phyloP scores from a whole-genome alignment of 1,284 basidiomycete genomes.

The Ganoderma resinaceum region DNA sequence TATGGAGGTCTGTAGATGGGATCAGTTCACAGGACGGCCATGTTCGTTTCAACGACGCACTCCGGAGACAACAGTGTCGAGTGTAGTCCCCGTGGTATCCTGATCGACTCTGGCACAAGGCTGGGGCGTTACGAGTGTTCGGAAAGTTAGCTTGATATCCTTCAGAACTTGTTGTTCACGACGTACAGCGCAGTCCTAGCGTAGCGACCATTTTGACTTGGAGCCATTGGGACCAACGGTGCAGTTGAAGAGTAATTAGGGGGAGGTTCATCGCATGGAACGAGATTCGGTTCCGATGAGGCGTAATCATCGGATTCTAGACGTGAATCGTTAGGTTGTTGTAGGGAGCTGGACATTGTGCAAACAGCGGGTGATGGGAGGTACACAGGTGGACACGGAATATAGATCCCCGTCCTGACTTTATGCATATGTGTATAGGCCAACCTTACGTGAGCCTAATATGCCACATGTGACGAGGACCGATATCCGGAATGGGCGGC shows the following conservation, averaged over 20 bases:
- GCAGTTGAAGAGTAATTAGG: constrained; percentile 13
- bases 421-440: not conserved
- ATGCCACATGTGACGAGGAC: not conserved
- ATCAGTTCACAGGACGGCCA: not conserved
- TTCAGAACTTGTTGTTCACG: not conserved
- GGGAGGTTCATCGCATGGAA: not conserved
- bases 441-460: not conserved
- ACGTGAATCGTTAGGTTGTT: not conserved
- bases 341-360: not conserved
- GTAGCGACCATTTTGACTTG: constrained; percentile 30
- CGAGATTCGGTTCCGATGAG: not conserved
- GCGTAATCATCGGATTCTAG: not conserved
- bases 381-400: not conserved
- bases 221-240: constrained; percentile 19
- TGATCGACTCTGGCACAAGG: constrained; percentile 15
- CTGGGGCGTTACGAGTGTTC: not conserved
- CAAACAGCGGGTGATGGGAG: not conserved
- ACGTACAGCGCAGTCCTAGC: constrained; percentile 20
- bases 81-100: constrained; percentile 20
- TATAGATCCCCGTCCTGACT: not conserved
- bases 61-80: constrained; percentile 10
- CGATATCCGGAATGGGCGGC: not conserved
- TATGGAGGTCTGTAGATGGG: constrained; percentile 13
- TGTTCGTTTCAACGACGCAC: not conserved
- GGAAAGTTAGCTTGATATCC: not conserved